These are phyloP conservation scores for Cyclostephanos invisitatus DNA, from an alignment of 108 stramenopile species.

Conservation along the genomic window DNA sequence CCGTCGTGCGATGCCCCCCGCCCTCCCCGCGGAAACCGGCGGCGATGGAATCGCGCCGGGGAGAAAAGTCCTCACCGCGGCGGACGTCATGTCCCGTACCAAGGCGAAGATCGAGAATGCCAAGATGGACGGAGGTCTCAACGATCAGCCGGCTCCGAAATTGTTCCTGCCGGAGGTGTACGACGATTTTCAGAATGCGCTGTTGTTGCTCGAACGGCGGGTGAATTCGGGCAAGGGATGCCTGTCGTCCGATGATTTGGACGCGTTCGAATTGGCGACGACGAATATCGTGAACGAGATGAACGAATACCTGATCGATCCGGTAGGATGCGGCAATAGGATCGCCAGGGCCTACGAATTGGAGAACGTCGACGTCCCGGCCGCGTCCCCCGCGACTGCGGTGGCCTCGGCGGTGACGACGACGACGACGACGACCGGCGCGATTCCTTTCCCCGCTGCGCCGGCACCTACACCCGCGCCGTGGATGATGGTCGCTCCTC, in stretches of 20 bases:
- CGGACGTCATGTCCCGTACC: conserved; percentile 21
- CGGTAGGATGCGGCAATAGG: conserved; percentile 16
- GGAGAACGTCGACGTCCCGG: background rate
- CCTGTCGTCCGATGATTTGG: conserved; percentile 51
- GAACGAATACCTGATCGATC: conserved; percentile 54
- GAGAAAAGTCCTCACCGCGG: conserved; percentile 25
- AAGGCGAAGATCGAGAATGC: background rate
- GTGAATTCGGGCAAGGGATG: conserved; percentile 62
- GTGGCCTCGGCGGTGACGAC: background rate
- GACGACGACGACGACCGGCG: background rate
- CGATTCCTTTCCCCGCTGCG: background rate
- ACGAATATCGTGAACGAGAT: conserved; percentile 62
- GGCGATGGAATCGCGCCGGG: background rate
- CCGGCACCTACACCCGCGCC: background rate
- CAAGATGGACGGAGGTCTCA: background rate
- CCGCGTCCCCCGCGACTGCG: background rate
- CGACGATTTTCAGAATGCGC: conserved; percentile 59
- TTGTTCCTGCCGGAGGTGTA: conserved; percentile 60
- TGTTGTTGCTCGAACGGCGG: conserved; percentile 64
- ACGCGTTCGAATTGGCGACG: conserved; percentile 45
- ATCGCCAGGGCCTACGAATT: conserved; percentile 15
- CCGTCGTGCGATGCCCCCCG: background rate
- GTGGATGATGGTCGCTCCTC: background rate
- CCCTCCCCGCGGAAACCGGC: no score
- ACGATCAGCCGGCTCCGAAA: conserved; percentile 53